Evolutionary conservation across 2,329 filamentous ascomycete genomes (phyloP).

Genomic region (Cadophora sp.): DNA sequence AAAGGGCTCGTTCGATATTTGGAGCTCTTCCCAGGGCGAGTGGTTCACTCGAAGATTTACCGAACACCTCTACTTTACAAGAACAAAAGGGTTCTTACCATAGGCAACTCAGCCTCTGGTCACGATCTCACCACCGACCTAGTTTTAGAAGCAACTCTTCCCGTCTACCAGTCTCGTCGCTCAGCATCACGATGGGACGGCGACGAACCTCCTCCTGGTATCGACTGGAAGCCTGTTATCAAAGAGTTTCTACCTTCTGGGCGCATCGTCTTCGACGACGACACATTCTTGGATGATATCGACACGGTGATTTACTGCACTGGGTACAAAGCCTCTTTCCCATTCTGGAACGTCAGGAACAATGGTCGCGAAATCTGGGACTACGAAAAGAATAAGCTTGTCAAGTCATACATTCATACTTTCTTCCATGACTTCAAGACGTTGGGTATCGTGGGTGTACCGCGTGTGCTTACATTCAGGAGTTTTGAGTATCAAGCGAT

Average conservation of each 20-base stretch:
- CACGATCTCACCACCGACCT: conserved; percentile 78
- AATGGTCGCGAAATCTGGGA: conserved; percentile 58
- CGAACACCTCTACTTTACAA: conserved; percentile 67
- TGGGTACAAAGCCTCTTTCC: conserved; percentile 83
- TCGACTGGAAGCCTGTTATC: conserved; percentile 62
- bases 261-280: conserved; percentile 65
- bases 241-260: conserved; percentile 51
- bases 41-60: conserved; percentile 81
- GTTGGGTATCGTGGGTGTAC: conserved; percentile 59
- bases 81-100: conserved; percentile 76
- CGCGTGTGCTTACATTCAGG: conserved; percentile 58
- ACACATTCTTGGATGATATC: conserved; percentile 66
- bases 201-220: conserved; percentile 52
- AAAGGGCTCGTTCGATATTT: conserved; percentile 65
- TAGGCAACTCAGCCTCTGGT: conserved; percentile 86
- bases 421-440: conserved; percentile 57
- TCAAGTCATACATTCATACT: conserved; percentile 58
- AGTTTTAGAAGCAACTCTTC: conserved; percentile 47
- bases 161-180: conserved; percentile 60
- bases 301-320: conserved; percentile 86
- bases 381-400: conserved; percentile 53
- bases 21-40: conserved; percentile 60
- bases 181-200: conserved; percentile 59
- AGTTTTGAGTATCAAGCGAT: conserved; percentile 64
- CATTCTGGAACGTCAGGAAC: conserved; percentile 63